Evolutionary conservation across 2,329 filamentous ascomycete genomes (phyloP).

Genomic region (Scedosporium minutisporum): DNA sequence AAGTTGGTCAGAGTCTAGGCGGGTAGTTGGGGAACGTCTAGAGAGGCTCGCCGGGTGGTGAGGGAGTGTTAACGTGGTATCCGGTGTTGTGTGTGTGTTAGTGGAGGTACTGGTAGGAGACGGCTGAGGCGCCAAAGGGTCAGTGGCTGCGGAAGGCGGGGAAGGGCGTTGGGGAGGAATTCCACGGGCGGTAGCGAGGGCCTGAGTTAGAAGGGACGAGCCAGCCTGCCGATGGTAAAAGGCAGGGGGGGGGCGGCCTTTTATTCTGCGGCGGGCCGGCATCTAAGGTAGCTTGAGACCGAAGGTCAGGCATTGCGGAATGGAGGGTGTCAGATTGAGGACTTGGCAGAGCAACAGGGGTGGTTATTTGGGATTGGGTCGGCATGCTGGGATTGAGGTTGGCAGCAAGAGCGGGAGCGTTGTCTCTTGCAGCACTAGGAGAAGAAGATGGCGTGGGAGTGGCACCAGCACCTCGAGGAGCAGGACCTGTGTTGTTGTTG

Average conservation of each 20-base stretch:
- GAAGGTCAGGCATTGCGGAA: background rate
- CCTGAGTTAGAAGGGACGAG: constrained; percentile 47
- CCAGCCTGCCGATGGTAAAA: constrained; percentile 34
- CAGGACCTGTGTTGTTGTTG: background rate
- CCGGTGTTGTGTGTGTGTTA: background rate
- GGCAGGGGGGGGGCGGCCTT: constrained; percentile 30
- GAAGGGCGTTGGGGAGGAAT: constrained; percentile 25
- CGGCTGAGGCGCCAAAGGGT: constrained; percentile 6
- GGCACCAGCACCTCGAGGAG: background rate
- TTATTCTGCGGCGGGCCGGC: constrained; percentile 19
- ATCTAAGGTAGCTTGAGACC: constrained; percentile 1
- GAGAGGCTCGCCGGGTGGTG: constrained; percentile 2
- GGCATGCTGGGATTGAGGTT: constrained; percentile 3
- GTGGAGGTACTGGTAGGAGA: background rate
- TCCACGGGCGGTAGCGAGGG: constrained; percentile 48
- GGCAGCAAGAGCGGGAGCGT: constrained; percentile 2
- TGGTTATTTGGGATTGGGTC: constrained; percentile 3
- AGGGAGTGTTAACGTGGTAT: background rate
- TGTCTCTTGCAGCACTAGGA: background rate
- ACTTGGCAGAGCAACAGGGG: background rate
- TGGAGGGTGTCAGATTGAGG: background rate
- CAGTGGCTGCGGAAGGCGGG: constrained; percentile 12
- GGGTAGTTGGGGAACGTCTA: background rate
- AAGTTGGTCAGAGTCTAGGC: background rate
- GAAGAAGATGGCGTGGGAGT: background rate